Evolutionary conservation across 1,284 basidiomycete species (phyloP), one percentile per base, ranked within the genome.

Genomic region (Anthracocystis walkeri): DNA sequence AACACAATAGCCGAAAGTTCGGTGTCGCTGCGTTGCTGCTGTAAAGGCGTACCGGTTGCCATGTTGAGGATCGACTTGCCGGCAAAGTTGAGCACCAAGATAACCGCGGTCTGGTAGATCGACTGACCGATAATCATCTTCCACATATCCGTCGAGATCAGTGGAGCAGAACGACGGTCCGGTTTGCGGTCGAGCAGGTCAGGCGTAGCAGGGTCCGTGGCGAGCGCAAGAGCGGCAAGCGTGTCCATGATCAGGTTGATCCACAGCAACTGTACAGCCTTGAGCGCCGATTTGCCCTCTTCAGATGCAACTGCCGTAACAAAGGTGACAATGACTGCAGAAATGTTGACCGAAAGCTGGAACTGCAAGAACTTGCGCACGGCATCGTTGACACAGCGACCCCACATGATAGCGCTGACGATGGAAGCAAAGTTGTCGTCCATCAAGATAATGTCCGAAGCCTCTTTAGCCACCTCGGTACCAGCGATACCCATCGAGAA

Each of bases 321-420:
- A 79, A 95, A 95, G 8, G 96, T 98, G 83, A 98, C 92, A 68
- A 96, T 86, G 65, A 98, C 95, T 50, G 96, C 96, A 6, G 94
- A 95, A 71, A 98, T 90, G 88, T 98, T 99, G 82, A 93, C 93
- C 10, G 93, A 94, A 75, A 99, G 90, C 87, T 99, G 97, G 90
- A 98, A 98, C 87, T 98, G 96, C 71, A 99, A 85, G 88, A 98
- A 99, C 88, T 98, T 98, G 85, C 92, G 91, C 70, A 98, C 96
- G 0, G 95, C 90, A 85, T 99, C 96, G 86, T 97, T 98, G 74
- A 99, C 95, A 85, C 94, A 96, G 65, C 96, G 93, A 49, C 96
- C 96, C 96, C 96, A 99, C 89, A 97, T 95, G 82, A 99, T 95
- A 61, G 95, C 96, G 81, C 94, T 92, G 76, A 97, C 94, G 84